Evolutionary conservation across 768 basidiomycete genomes (phyloP), one percentile per base, ranked within the genome.

Genomic region (Pleurotus sapidus): DNA sequence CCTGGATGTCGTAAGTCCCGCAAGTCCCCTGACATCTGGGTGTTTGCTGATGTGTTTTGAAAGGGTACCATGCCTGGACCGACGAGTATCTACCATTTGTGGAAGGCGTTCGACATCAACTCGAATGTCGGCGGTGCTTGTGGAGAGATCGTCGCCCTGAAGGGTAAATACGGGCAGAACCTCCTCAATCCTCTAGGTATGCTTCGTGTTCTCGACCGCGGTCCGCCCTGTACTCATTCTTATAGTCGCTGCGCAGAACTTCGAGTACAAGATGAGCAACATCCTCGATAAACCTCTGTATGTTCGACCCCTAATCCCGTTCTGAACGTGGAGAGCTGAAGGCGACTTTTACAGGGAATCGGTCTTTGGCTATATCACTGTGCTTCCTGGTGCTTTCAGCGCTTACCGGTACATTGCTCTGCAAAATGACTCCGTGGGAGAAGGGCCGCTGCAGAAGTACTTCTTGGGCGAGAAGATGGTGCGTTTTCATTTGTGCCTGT

Each of bases 381-480:
- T 99, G 25, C 72, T 98, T 0, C 93, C 93, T 1, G 92, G 92
- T 55, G 94, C 95, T 1, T 96, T 96, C 72, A 93, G 89, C 58
- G 95, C 94, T 2, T 96, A 94, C 68, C 75, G 91, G 48, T 92
- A 95, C 67, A 92, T 95, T 58, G 95, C 94, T 8, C 69, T 98
- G 54, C 91, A 94, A 74, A 97, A 98, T 65, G 93, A 96, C 58
- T 66, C 71, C 0, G 76, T 67, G 20, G 95, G 95, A 0, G 84
- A 94, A 63, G 96, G 95, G 0, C 96, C 93, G 0, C 66, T 98
- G 63, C 89, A 93, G 65, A 93, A 96, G 71, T 98, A 99, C 75
- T 99, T 99, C 79, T 74, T 97, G 20, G 97, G 97, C 4, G 97
- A 99, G 78, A 93, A 88, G 65, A 89, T 97, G 88, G 85, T 86